Conservation (phyloP, 192 early-diverging fungal genomes). For the Coemansia sp. region DNA sequence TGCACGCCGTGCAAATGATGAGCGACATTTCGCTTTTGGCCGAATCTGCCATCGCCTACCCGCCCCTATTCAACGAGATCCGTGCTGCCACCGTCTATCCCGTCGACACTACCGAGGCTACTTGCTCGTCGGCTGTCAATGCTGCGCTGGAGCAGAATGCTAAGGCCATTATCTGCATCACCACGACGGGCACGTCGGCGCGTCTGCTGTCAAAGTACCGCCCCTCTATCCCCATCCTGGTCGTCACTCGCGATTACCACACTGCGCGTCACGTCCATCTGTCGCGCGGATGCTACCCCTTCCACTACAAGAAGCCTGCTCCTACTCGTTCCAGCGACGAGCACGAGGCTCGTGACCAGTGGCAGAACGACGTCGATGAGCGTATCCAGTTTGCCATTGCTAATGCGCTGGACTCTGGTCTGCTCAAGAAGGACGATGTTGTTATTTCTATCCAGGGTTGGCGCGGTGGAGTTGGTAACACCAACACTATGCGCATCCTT, state of each 20-base stretch:
- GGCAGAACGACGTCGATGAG: slow-evolving; percentile 83
- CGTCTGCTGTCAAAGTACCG: slow-evolving; percentile 92
- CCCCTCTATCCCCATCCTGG: slow-evolving; percentile 87
- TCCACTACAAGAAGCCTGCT: slow-evolving; percentile 61
- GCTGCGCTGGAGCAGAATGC: slow-evolving; percentile 81
- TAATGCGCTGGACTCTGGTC: slow-evolving; percentile 64
- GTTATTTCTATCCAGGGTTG: slow-evolving; percentile 79
- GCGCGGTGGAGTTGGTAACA: slow-evolving; percentile 76
- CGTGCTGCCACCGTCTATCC: slow-evolving; percentile 74
- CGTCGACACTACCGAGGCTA: slow-evolving; percentile 83
- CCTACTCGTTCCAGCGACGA: slow-evolving; percentile 41
- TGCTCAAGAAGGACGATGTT: slow-evolving; percentile 65
- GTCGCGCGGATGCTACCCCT: slow-evolving; percentile 79
- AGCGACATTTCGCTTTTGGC: slow-evolving; percentile 87
- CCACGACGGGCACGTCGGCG: slow-evolving; percentile 88
- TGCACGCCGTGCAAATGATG: slow-evolving; percentile 93
- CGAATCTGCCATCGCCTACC: slow-evolving; percentile 93
- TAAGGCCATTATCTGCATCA: slow-evolving; percentile 84
- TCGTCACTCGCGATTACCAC: slow-evolving; percentile 78
- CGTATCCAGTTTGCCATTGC: slow-evolving; percentile 78
- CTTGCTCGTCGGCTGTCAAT: slow-evolving; percentile 86
- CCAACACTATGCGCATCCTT: slow-evolving; percentile 80
- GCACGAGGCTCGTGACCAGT: slow-evolving; percentile 56
- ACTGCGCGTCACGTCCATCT: slow-evolving; percentile 75
- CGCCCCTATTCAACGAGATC: slow-evolving; percentile 88